Evolutionary conservation across 73 alveolate genomes (phyloP).

Genomic region (Paramecium sonneborni): DNA sequence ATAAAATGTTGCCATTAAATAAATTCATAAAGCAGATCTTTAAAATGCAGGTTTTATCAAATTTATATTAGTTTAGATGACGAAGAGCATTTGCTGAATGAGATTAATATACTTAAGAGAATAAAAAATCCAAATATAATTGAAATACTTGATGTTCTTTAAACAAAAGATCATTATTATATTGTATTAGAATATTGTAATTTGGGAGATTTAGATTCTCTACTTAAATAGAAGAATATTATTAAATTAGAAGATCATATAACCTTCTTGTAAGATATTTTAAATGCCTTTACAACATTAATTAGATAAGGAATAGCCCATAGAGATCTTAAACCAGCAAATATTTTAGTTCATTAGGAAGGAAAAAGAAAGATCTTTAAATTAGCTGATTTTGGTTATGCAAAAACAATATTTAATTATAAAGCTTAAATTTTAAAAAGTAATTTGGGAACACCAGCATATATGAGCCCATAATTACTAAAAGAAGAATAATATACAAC

Average conservation of each 20-base stretch:
- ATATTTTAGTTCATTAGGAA: slow-evolving; percentile 4
- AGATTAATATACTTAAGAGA: slow-evolving; percentile 38
- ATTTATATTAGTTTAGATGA: background rate
- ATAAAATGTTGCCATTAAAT: slow-evolving; percentile 51
- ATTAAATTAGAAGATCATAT: slow-evolving; percentile 12
- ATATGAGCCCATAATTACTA: slow-evolving; percentile 91
- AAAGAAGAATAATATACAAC: slow-evolving; percentile 83
- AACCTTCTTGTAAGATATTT: background rate
- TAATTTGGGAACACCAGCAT: slow-evolving; percentile 77
- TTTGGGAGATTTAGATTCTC: slow-evolving; percentile 53
- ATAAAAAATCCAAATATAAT: slow-evolving; percentile 31
- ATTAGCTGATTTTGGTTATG: slow-evolving; percentile 67
- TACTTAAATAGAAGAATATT: background rate
- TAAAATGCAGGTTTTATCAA: background rate
- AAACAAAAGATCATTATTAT: slow-evolving; percentile 54
- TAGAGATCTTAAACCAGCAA: slow-evolving; percentile 67
- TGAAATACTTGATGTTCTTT: slow-evolving; percentile 54
- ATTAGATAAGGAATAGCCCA: slow-evolving; percentile 60
- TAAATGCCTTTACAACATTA: slow-evolving; percentile 48
- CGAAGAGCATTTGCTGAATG: slow-evolving; percentile 47
- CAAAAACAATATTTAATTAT: slow-evolving; percentile 43
- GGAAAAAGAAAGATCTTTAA: slow-evolving; percentile 47
- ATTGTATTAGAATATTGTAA: slow-evolving; percentile 54
- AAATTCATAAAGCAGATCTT: slow-evolving; percentile 35
- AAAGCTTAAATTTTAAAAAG: slow-evolving; percentile 4